phyloP scores from a whole-genome alignment of 2,329 filamentous ascomycete species.

The Sporothrix sp. region DNA sequence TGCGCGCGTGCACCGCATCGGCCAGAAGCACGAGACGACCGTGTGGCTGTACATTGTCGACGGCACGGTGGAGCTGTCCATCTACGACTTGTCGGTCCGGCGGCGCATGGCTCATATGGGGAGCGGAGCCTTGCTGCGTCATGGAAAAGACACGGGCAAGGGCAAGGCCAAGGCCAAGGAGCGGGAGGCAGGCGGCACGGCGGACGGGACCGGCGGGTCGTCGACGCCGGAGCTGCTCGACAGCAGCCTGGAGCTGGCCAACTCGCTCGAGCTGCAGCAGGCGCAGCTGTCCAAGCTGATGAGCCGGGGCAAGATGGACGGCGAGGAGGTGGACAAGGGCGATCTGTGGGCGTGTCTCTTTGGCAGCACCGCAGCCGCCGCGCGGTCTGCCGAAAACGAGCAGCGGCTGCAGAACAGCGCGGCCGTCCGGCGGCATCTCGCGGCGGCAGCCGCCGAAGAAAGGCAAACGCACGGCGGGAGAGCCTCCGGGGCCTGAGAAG shows the following conservation, averaged over 20 bases:
- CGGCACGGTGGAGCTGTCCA: slow-evolving; percentile 83
- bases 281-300: slow-evolving; percentile 62
- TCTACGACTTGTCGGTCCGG: slow-evolving; percentile 76
- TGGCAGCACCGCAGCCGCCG: slow-evolving; percentile 37
- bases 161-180: slow-evolving; percentile 21
- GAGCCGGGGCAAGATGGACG: slow-evolving; percentile 57
- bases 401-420: slow-evolving; percentile 12
- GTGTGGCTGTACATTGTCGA: slow-evolving; percentile 94
- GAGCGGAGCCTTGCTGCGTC: slow-evolving; percentile 10
- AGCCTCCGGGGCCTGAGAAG: background rate
- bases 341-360: slow-evolving; percentile 90
- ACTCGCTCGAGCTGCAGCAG: slow-evolving; percentile 72
- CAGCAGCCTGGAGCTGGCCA: slow-evolving; percentile 65
- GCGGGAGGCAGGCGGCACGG: background rate
- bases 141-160: slow-evolving; percentile 27
- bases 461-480: slow-evolving; percentile 21
- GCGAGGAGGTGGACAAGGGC: slow-evolving; percentile 67
- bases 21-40: slow-evolving; percentile 76
- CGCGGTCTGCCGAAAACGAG: background rate
- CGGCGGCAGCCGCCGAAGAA: slow-evolving; percentile 35
- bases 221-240: slow-evolving; percentile 42
- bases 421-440: slow-evolving; percentile 29
- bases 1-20: slow-evolving; percentile 88
- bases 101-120: slow-evolving; percentile 71
- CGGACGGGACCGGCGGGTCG: background rate